phyloP scores from a whole-genome alignment of 2,329 filamentous ascomycete species.

The Atkinsonella hypoxylon region DNA sequence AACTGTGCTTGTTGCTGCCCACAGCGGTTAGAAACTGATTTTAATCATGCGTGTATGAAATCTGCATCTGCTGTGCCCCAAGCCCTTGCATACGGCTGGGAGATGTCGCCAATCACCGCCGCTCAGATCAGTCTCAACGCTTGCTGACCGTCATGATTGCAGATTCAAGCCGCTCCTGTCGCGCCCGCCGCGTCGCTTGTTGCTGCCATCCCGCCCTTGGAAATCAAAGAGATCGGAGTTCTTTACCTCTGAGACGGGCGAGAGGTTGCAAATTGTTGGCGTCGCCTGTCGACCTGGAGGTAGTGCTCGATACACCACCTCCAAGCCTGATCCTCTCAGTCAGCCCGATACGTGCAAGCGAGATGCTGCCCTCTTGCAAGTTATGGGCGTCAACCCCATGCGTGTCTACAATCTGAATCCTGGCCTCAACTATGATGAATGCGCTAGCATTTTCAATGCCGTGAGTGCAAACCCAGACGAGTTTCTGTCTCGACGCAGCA shows the following conservation, averaged over 20 bases:
- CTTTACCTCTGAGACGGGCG: constrained; percentile 44
- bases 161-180: constrained; percentile 34
- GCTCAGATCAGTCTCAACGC: not conserved
- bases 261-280: constrained; percentile 54
- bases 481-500: not conserved
- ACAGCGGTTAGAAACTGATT: not conserved
- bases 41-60: constrained; percentile 12
- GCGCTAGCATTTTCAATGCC: constrained; percentile 56
- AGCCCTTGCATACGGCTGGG: not conserved
- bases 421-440: constrained; percentile 53
- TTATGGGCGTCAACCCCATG: constrained; percentile 53
- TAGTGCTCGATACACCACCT: constrained; percentile 43
- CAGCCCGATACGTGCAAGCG: constrained; percentile 45
- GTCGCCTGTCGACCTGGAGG: constrained; percentile 60
- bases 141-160: constrained; percentile 4
- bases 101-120: not conserved
- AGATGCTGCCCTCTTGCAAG: constrained; percentile 54
- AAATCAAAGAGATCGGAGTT: constrained; percentile 47
- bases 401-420: constrained; percentile 60
- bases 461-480: constrained; percentile 16
- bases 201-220: constrained; percentile 44
- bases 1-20: constrained; percentile 1
- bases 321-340: constrained; percentile 47
- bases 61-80: not conserved
- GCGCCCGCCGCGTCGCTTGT: constrained; percentile 41